phyloP scores from a whole-genome alignment of 2,329 filamentous ascomycete species.

The Xylariaceae sp. region DNA sequence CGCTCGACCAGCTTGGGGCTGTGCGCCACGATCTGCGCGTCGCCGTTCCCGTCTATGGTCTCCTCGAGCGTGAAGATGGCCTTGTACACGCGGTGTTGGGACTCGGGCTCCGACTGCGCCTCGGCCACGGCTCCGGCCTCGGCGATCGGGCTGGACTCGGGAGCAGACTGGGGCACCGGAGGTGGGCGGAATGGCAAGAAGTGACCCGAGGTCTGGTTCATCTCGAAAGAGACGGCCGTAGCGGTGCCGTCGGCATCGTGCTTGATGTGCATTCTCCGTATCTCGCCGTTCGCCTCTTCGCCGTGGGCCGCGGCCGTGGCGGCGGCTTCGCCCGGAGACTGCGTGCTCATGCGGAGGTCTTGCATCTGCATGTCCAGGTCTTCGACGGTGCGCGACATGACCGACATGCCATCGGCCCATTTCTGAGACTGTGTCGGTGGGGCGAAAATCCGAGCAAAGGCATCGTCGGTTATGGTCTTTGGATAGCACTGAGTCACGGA shows the following conservation, averaged over 20 bases:
- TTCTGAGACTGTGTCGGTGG: conserved; percentile 40
- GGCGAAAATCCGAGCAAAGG: conserved; percentile 80
- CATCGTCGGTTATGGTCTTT: conserved; percentile 59
- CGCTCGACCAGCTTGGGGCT: conserved; percentile 53
- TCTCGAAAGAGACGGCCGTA: conserved; percentile 55
- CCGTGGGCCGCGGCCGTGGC: conserved; percentile 30
- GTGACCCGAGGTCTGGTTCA: conserved; percentile 60
- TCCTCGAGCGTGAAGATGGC: conserved; percentile 62
- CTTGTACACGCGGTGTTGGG: conserved; percentile 52
- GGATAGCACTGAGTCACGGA: conserved; percentile 79
- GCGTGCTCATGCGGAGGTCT: conserved; percentile 38
- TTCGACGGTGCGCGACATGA: conserved; percentile 53
- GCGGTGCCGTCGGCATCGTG: conserved; percentile 50
- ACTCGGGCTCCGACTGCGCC: conserved; percentile 22
- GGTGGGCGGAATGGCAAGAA: conserved; percentile 80
- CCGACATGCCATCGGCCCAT: conserved; percentile 59
- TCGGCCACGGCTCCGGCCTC: conserved; percentile 25
- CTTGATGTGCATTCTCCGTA: conserved; percentile 45
- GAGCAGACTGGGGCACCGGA: conserved; percentile 60
- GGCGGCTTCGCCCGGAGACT: conserved; percentile 22
- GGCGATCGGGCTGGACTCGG: conserved; percentile 31
- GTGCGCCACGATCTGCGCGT: conserved; percentile 54
- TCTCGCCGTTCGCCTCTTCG: conserved; percentile 40
- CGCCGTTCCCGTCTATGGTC: conserved; percentile 50
- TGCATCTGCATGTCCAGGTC: conserved; percentile 53